Conservation (phyloP, 2,329 filamentous ascomycete species). For the Claviceps sp. region DNA sequence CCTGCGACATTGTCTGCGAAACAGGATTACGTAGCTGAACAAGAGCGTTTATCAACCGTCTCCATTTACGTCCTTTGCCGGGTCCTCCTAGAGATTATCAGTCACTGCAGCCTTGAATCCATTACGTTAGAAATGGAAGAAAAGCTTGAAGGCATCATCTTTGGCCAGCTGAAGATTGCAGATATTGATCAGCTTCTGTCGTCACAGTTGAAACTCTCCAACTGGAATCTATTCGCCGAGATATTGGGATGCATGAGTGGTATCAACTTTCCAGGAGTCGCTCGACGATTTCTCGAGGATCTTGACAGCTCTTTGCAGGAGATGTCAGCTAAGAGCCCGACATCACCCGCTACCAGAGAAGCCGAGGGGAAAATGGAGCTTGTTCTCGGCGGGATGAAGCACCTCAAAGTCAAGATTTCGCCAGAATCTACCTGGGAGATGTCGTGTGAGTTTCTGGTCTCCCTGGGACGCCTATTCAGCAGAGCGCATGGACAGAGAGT, state of each 20-base stretch:
- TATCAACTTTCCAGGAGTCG: conserved; percentile 76
- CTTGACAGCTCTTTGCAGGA: conserved; percentile 68
- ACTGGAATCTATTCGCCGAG: conserved; percentile 90
- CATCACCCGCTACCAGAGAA: conserved; percentile 43
- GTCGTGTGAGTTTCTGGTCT: conserved; percentile 78
- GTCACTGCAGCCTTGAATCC: conserved; percentile 68
- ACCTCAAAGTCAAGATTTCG: conserved; percentile 63
- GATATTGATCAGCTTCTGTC: conserved; percentile 68
- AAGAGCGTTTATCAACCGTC: conserved; percentile 81
- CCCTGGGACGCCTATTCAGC: conserved; percentile 68
- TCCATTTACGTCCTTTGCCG: conserved; percentile 94
- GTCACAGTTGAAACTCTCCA: conserved; percentile 76
- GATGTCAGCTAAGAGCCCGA: conserved; percentile 54
- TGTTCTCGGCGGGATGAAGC: conserved; percentile 82
- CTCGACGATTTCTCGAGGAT: conserved; percentile 68
- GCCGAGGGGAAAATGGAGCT: conserved; percentile 74
- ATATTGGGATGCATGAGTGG: conserved; percentile 93
- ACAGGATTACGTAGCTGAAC: conserved; percentile 63
- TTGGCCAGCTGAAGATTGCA: conserved; percentile 81
- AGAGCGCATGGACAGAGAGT: conserved; percentile 77
- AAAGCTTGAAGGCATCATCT: conserved; percentile 89
- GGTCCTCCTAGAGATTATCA: conserved; percentile 86
- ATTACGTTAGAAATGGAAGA: conserved; percentile 89
- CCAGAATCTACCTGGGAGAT: conserved; percentile 68
- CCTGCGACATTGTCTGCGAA: conserved; percentile 31